Evolutionary conservation across 129 eudicot species (phyloP).

Genomic region (Ambrosia artemisiifolia): DNA sequence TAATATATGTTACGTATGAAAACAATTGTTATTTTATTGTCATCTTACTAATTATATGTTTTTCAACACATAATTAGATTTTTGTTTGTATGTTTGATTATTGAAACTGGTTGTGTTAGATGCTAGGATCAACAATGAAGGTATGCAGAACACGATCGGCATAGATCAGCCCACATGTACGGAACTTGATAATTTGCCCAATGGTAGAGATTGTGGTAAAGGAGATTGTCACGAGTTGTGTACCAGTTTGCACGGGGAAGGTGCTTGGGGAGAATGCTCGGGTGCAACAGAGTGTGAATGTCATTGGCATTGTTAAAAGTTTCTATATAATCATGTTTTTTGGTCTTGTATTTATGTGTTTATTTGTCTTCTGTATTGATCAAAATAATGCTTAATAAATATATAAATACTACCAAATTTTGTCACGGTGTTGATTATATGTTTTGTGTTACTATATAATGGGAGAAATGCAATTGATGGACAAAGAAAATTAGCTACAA

Average conservation of each 20-base stretch:
- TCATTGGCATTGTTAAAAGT: not conserved
- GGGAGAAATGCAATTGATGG: no score
- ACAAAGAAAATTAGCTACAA: no score
- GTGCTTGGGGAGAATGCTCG: not conserved
- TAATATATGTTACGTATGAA: not conserved
- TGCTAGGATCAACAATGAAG: not conserved
- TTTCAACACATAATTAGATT: no score
- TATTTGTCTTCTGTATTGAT: no score
- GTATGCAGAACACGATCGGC: no score
- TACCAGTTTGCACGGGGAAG: not conserved
- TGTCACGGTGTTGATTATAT: no score
- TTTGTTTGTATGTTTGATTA: not conserved
- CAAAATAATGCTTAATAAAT: no score
- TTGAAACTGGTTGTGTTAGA: not conserved
- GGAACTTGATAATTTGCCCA: not conserved
- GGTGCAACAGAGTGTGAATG: not conserved
- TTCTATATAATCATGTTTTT: not conserved
- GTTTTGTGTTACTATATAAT: no score
- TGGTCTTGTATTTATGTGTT: no score
- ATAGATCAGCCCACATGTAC: not conserved
- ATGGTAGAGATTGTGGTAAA: not conserved
- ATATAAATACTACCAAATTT: no score
- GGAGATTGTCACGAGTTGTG: not conserved
- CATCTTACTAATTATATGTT: no score
- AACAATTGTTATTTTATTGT: no score